Evolutionary conservation across 352 stramenopile species (phyloP).

Genomic region (Phytophthora chlamydospora): DNA sequence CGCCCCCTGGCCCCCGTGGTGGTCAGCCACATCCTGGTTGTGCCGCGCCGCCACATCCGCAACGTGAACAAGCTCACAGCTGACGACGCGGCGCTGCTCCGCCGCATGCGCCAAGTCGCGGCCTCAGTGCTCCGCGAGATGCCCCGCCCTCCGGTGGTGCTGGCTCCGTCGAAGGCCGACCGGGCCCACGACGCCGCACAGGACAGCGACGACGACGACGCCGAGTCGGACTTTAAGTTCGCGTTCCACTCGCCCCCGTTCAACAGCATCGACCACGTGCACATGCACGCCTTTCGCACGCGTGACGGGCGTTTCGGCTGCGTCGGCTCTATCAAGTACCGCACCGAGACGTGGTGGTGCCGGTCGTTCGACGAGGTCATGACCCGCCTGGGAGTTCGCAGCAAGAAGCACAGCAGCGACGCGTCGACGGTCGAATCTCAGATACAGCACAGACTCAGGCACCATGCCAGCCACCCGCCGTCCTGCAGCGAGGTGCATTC

Average conservation of each 20-base stretch:
- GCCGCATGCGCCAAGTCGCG: slow-evolving; percentile 75
- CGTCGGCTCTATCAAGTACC: slow-evolving; percentile 84
- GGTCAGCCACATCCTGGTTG: slow-evolving; percentile 80
- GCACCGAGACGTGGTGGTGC: slow-evolving; percentile 88
- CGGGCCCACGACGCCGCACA: slow-evolving; percentile 16
- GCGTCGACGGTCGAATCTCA: slow-evolving; percentile 14
- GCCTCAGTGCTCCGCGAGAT: slow-evolving; percentile 54
- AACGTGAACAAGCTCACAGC: slow-evolving; percentile 84
- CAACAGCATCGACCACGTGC: slow-evolving; percentile 91
- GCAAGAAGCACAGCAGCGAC: slow-evolving; percentile 15
- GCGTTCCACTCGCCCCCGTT: slow-evolving; percentile 88
- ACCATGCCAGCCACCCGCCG: slow-evolving; percentile 26
- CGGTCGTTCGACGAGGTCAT: slow-evolving; percentile 81
- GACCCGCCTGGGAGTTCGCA: slow-evolving; percentile 39
- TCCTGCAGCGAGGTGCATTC: slow-evolving; percentile 17
- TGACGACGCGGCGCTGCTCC: slow-evolving; percentile 62
- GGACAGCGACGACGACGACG: slow-evolving; percentile 31
- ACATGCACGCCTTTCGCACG: slow-evolving; percentile 87
- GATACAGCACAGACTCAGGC: slow-evolving; percentile 18
- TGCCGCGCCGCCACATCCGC: slow-evolving; percentile 83
- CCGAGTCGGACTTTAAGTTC: slow-evolving; percentile 66
- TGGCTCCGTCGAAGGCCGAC: slow-evolving; percentile 28
- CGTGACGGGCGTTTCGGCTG: slow-evolving; percentile 64
- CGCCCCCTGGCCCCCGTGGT: slow-evolving; percentile 72
- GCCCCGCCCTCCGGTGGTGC: slow-evolving; percentile 30